phyloP scores from a whole-genome alignment of 768 basidiomycete genomes.

The Lactarius tabidus region DNA sequence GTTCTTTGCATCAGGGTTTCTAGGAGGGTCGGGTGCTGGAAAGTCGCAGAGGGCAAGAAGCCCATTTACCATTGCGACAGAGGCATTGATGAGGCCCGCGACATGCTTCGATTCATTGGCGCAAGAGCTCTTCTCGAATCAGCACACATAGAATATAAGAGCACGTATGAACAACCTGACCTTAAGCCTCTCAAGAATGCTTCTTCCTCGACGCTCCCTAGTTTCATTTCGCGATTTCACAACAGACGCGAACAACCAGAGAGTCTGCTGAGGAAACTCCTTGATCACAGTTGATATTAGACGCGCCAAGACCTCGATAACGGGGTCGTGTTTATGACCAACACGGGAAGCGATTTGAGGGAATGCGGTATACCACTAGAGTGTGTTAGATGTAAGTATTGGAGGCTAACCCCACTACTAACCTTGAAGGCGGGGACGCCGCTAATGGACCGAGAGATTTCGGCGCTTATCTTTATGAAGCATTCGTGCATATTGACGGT shows the following conservation, averaged over 20 bases:
- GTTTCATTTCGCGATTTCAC: slow-evolving; percentile 73
- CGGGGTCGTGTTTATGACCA: slow-evolving; percentile 61
- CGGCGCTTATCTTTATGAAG: slow-evolving; percentile 54
- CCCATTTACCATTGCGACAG: slow-evolving; percentile 60
- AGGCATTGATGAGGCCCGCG: slow-evolving; percentile 41
- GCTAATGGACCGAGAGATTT: slow-evolving; percentile 52
- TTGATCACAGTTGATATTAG: slow-evolving; percentile 73
- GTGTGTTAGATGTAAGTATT: slow-evolving; percentile 10
- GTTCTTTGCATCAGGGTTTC: slow-evolving; percentile 28
- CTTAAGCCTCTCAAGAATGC: slow-evolving; percentile 52
- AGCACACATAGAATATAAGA: not conserved
- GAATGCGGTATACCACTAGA: slow-evolving; percentile 92
- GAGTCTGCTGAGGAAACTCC: slow-evolving; percentile 82
- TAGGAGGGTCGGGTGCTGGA: slow-evolving; percentile 36
- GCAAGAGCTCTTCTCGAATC: slow-evolving; percentile 42
- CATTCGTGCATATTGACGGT: slow-evolving; percentile 31
- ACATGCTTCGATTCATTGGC: slow-evolving; percentile 46
- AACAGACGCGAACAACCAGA: slow-evolving; percentile 91
- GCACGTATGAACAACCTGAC: slow-evolving; percentile 36
- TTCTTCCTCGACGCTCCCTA: slow-evolving; percentile 55
- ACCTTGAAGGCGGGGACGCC: slow-evolving; percentile 80
- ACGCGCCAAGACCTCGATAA: slow-evolving; percentile 54
- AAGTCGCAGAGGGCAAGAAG: slow-evolving; percentile 64
- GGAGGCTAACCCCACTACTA: slow-evolving; percentile 19
- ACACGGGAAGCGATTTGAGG: slow-evolving; percentile 96